These are phyloP conservation scores for Pisolithus thermaeus DNA, from an alignment of 1,284 basidiomycete genomes.

Conservation along the genomic window DNA sequence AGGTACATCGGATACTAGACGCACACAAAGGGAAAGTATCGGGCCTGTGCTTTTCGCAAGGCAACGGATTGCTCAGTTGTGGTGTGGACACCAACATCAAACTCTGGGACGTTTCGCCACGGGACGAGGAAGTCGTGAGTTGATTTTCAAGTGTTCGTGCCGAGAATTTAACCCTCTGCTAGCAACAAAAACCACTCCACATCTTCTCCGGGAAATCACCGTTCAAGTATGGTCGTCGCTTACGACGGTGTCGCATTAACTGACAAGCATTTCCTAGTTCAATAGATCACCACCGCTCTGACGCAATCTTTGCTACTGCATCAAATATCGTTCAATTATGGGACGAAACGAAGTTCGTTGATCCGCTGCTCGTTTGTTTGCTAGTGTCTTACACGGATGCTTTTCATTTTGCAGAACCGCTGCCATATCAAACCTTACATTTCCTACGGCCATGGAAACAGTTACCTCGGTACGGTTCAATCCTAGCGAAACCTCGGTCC, in stretches of 20 bases:
- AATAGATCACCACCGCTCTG: constrained; percentile 89
- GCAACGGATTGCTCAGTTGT: constrained; percentile 78
- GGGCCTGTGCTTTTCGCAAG: constrained; percentile 70
- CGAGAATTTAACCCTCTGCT: constrained; percentile 2
- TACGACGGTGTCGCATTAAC: neutral
- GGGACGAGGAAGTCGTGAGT: constrained; percentile 19
- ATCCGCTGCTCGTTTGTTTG: neutral
- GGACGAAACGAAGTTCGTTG: constrained; percentile 84
- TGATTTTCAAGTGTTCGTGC: neutral
- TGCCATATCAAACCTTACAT: constrained; percentile 77
- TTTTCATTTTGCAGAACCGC: constrained; percentile 43
- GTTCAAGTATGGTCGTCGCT: constrained; percentile 58
- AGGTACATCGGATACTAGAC: constrained; percentile 63
- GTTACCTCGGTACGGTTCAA: constrained; percentile 90
- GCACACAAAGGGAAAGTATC: constrained; percentile 94
- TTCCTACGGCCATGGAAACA: constrained; percentile 81
- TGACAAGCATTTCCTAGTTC: constrained; percentile 46
- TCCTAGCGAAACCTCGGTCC: constrained; percentile 86
- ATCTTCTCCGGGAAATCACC: constrained; percentile 79
- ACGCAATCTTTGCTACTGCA: constrained; percentile 89
- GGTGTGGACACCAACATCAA: constrained; percentile 91
- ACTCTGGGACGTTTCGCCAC: constrained; percentile 68
- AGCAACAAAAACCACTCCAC: constrained; percentile 56
- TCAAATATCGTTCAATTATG: constrained; percentile 93
- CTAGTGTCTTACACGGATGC: constrained; percentile 7